Evolutionary conservation across 768 basidiomycete genomes (phyloP), one percentile per base, ranked within the genome.

Genomic region (Tylopilus rubrobrunneus): DNA sequence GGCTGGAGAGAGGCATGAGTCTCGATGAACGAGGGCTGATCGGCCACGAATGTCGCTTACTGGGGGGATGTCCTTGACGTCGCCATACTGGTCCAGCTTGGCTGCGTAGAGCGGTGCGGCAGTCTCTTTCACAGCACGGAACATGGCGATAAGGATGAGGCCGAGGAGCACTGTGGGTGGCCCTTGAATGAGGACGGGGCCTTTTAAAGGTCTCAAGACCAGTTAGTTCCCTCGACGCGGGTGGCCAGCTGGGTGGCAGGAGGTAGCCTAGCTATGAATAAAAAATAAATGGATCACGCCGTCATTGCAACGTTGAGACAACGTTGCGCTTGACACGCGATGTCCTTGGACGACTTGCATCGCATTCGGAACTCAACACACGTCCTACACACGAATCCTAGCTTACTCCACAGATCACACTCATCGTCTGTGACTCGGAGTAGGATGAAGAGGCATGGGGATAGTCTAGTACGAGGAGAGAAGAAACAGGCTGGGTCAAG

Each of bases 271-370:
- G 25, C 25, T 45, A 48, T 39, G 42, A 36, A 42, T n/a, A 59
- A 45, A 45, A 41, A 43, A 40, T 45, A 45, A 21, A 21, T 11
- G 39, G 31, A 53, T 45, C 57, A 55, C 15, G 65, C 50, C 45
- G 12, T 25, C 53, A 57, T 23, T 49, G 66, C 66, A 68, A 64
- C 67, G 67, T 69, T 67, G 65, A 54, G 58, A 55, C 42, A 69
- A 69, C 67, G 67, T 67, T 69, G 61, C 49, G 34, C 25, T 41
- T 56, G 58, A 62, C 62, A 59, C 43, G 56, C 52, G 49, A 45
- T 31, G 46, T 51, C 50, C 57, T 60, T 57, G 31, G 8, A 8
- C 9, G 57, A 66, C 61, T 37, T 3, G 49, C 45, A 23, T 8
- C 2, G 3, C 39, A 40, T 10, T 40, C 39, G 39, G 39, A 21